phyloP scores from a whole-genome alignment of 176 grass and related monocot genomes.

The Aegilops sharonensis region DNA sequence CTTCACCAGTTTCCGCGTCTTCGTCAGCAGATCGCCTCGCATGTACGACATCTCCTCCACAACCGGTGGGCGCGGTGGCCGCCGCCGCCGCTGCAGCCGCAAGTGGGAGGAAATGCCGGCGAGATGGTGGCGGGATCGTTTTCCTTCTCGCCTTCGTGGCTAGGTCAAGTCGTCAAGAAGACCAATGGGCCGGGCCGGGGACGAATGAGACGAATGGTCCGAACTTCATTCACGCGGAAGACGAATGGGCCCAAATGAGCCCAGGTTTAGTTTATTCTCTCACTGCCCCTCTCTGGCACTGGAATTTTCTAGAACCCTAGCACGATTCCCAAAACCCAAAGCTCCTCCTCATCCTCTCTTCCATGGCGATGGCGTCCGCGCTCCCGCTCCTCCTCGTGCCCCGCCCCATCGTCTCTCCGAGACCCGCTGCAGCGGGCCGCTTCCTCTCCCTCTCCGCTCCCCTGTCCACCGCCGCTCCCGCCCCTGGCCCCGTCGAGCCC shows the following conservation, averaged over 20 bases:
- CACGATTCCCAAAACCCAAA: background rate
- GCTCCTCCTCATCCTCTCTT: background rate
- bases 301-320: constrained; percentile 29
- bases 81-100: background rate
- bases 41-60: constrained; percentile 76
- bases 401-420: background rate
- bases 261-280: background rate
- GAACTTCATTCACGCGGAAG: background rate
- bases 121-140: background rate
- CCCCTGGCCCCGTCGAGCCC: background rate
- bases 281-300: background rate
- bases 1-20: constrained; percentile 78
- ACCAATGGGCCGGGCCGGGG: background rate
- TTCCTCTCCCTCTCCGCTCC: background rate
- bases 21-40: constrained; percentile 67
- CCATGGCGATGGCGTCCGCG: constrained; percentile 38
- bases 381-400: constrained; percentile 27
- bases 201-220: background rate
- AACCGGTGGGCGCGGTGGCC: background rate
- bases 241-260: background rate
- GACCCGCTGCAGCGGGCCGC: background rate
- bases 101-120: background rate
- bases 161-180: background rate
- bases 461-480: background rate
- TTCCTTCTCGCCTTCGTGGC: background rate